Evolutionary conservation across 805 yeast species (phyloP), one percentile per base, ranked within the genome.

Genomic region (Saturnispora dispora): DNA sequence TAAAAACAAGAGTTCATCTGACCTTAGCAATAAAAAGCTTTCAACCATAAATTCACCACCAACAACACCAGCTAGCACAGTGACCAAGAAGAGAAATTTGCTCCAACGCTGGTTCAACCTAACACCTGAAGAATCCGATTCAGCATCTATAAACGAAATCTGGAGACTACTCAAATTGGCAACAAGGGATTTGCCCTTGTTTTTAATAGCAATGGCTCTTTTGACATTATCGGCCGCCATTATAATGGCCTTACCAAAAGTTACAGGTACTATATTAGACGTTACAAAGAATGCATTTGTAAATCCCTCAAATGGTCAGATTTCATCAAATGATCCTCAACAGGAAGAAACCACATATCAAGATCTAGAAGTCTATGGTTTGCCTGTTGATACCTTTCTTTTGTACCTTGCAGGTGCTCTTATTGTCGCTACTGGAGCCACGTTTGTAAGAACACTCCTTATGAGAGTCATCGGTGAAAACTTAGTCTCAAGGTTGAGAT

Each of bases 401-500:
- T 55, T 71, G 1, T 79, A 76, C 0, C 71, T 88, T 57, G 82
- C 80, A 17, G 77, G 75, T 2, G 68, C 89, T 2, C 82, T 91
- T 57, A 63, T 79, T 0, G 63, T 83, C 5, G 95, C 96, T 3
- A 87, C 95, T 0, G 55, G 75, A 11, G 87, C 96, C 2, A 88
- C 91, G 54, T 83, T 84, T 61, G 88, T 89, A 4, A 75, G 98
- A 58, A 78, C 85, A 23, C 78, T 86, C 47, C 70, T 88, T 11
- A 71, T 90, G 63, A 77, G 93, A 57, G 72, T 83, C 0, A 82
- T 86, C 15, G 96, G 97, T 51, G 98, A 90, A 67, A 79, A 86
- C 56, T 70, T 91, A 36, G 96, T 90, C 22, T 88, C 96, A 5
- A 74, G 96, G 54, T 70, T 91, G 56, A 75, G 98, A 57, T 77